These are phyloP conservation scores for Myrica gale DNA, from an alignment of 306 rosid genomes.

Conservation along the genomic window DNA sequence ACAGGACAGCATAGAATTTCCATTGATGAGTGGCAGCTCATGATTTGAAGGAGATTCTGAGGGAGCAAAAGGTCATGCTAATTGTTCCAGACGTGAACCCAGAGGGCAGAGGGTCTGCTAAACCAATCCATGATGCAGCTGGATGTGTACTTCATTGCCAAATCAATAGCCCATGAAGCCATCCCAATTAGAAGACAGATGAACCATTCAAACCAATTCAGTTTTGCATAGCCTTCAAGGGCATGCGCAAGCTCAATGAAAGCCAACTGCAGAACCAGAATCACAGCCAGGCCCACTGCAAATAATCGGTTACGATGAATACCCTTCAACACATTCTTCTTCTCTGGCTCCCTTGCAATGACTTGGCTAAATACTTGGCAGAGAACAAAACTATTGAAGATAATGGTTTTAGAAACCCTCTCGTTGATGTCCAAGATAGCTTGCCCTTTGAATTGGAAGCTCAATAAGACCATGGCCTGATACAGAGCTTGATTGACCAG, in stretches of 20 bases:
- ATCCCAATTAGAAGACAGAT: conserved; percentile 7
- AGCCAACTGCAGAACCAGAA: conserved; percentile 7
- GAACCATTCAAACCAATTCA: conserved; percentile 22
- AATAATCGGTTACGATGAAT: conserved; percentile 7
- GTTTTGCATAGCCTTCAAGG: neutral
- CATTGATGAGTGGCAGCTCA: too few relatives aligned
- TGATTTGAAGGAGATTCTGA: neutral
- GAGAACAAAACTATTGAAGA: conserved; percentile 26
- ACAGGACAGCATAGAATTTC: too few relatives aligned
- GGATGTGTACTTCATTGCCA: conserved; percentile 1
- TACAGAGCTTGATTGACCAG: conserved; percentile 17
- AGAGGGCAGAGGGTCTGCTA: neutral
- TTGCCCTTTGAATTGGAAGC: conserved; percentile 18
- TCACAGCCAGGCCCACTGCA: neutral
- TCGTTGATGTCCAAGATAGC: conserved; percentile 9
- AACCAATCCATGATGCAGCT: neutral
- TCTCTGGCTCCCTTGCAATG: conserved; percentile 19
- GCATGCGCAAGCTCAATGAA: conserved; percentile 22
- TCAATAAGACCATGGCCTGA: conserved; percentile 3
- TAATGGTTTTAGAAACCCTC: conserved; percentile 1
- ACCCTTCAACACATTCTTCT: conserved; percentile 9
- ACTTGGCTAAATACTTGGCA: conserved; percentile 27
- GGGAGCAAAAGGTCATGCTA: neutral
- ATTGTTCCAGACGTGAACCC: neutral
- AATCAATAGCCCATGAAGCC: conserved; percentile 15